Evolutionary conservation across 768 basidiomycete species (phyloP), one percentile per base, ranked within the genome.

Genomic region (Russula dissimulans): DNA sequence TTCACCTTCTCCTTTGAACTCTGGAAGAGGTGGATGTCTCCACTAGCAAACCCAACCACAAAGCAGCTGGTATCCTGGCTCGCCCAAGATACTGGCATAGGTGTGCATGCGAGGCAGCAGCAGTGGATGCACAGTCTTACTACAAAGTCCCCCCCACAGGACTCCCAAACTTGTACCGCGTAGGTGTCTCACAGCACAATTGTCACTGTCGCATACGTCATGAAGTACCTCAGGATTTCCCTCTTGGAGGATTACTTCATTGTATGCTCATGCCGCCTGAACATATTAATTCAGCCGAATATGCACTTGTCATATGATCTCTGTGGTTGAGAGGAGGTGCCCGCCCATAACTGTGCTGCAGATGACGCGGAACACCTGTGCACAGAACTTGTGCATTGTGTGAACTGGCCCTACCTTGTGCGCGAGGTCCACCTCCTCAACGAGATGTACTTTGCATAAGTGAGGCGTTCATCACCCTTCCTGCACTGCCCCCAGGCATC

Each of bases 161-260:
- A 26, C 22, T 2, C 22, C 22, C 22, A 26, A 26, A 26, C 22
- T 26, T 2, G 22, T 26, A 26, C 22, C 81, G 94, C n/a, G 95
- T 98, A n/a, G 95, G 95, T 98, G 45, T 91, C 88, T 46, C 77
- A 95, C 61, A 91, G 89, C 68, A 95, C 95, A 31, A 95, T 91
- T 36, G 93, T 98, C 61, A 89, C 89, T 82, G 97, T 98, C 68
- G 95, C 95, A 17, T 97, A 97, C 73, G 89, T 97, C 69, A 97
- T 97, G 95, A 91, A 94, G 70, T 84, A 95, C 69, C 82, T 91
- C 22, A 76, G 79, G 26, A 76, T 95, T 48, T 86, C 89, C 41
- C 83, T 98, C 65, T 90, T 94, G 57, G 91, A 95, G 68, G 92
- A 95, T 9, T 98, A 98, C 74, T 78, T 97, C 65, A 82, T 97